Base-by-base conservation (phyloP, 345 rosid genomes). In the Acer saccharum region DNA sequence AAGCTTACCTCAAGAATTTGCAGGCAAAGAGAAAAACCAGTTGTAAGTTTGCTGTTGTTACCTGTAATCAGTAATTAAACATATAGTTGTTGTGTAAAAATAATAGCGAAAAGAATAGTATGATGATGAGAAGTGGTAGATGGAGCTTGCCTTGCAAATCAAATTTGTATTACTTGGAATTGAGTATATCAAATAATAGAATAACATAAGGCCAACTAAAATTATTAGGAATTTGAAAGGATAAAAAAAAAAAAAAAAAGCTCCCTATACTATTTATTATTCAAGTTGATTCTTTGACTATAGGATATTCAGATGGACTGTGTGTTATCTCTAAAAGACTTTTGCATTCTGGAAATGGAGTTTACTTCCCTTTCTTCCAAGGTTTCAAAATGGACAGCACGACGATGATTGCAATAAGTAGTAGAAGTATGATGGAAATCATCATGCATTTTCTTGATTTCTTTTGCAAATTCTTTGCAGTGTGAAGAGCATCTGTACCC, bases 401-500 rank as follows among this genome's bases (percentile, higher is more conserved):
- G 27, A 88, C 68, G 78, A 89, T 72, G 68, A 85, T 12, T 3
- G 92, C 92, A 76, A 89, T 86, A 57, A 91, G 61, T 14, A 91
- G 81, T 27, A 91, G 84, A 76, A 91, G 52, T 80, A 86, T 77
- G 41, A 91, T 85, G 65, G 87, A 32, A 61, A 91, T 88, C 76
- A 86, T 82, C 95, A 88, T 89, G 87, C 95, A 91, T 82, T 91
- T 91, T 75, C 95, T 89, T 6, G 91, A 84, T 54, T 52, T 89
- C 80, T 76, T 86, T 21, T 88, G 95, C 79, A 89, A 76, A 72
- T 62, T 84, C 77, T 85, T 91, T 21, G 95, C 95, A 0, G 73
- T 73, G 61, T 63, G 21, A 10, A 91, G 92, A 39, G 95, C 90
- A 68, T 79, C 84, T 4, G 88, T 89, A 3, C 92, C 95, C 75